phyloP scores from a whole-genome alignment of 306 rosid species.

The Acacia confusa region DNA sequence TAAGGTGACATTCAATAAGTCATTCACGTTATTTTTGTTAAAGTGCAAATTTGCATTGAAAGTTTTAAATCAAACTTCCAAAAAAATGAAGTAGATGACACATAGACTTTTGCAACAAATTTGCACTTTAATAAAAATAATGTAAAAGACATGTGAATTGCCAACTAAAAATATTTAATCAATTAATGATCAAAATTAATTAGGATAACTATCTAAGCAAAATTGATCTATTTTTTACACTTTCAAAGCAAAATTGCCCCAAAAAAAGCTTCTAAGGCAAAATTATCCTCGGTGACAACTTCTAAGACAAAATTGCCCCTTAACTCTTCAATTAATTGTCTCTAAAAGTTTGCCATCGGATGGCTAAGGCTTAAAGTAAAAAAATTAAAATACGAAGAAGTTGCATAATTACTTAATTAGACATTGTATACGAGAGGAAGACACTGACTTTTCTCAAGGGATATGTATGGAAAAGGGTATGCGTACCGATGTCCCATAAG shows the following conservation, averaged over 20 bases:
- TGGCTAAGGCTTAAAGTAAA: not conserved
- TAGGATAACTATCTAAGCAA: rapidly evolving
- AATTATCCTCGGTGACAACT: no score
- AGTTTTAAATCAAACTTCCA: no score
- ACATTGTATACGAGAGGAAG: not conserved
- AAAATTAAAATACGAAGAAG: not conserved
- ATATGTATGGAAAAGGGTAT: not conserved
- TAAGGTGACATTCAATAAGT: no score
- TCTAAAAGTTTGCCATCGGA: not conserved
- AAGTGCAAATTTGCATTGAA: no score
- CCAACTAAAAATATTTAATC: no score
- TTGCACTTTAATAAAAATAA: no score
- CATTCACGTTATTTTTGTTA: no score
- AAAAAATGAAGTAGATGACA: no score
- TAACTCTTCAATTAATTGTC: not conserved
- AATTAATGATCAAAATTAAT: rapidly evolving
- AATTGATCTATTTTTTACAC: rapidly evolving
- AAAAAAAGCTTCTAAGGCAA: no score
- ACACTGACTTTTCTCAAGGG: not conserved
- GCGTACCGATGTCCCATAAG: constrained; percentile 29
- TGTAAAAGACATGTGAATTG: no score
- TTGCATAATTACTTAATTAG: not conserved
- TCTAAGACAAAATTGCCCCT: no score
- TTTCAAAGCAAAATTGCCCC: rapidly evolving
- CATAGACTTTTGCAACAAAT: no score